Evolutionary conservation across 768 basidiomycete genomes (phyloP).

Genomic region (Gautieria morchelliformis): DNA sequence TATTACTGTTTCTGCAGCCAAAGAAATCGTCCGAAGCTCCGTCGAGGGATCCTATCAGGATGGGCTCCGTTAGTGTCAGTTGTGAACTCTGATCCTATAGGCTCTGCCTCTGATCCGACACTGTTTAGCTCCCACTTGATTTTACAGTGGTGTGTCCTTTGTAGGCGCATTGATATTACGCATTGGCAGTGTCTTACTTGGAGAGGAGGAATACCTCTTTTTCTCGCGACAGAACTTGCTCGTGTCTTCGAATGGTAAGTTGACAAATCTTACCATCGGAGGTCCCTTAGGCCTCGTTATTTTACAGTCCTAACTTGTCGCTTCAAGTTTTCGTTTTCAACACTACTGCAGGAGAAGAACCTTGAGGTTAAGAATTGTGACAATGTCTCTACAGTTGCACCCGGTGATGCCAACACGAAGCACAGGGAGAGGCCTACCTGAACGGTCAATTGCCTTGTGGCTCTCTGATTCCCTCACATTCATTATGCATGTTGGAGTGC

Average conservation of each 20-base stretch:
- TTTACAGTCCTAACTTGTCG: slow-evolving; percentile 4
- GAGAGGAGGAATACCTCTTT: neutral
- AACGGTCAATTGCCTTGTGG: too few species aligned
- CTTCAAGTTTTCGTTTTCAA: slow-evolving; percentile 1
- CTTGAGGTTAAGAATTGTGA: too few species aligned
- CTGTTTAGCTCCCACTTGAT: neutral
- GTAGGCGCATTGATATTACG: slow-evolving; percentile 1
- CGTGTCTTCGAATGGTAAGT: neutral
- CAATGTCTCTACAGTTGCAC: too few species aligned
- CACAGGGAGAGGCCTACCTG: too few species aligned
- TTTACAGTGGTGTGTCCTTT: slow-evolving; percentile 4
- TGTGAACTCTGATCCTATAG: neutral
- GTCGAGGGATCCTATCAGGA: slow-evolving; percentile 1
- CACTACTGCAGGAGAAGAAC: neutral
- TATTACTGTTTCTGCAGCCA: neutral
- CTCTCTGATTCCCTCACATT: too few species aligned
- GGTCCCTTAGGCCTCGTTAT: neutral
- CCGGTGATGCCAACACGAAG: too few species aligned
- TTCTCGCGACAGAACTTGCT: neutral
- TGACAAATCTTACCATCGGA: neutral
- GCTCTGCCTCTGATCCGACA: neutral
- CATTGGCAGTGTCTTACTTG: neutral
- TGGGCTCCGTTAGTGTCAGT: slow-evolving; percentile 3
- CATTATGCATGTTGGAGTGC: too few species aligned
- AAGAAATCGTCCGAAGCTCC: neutral